Evolutionary conservation across 2,329 filamentous ascomycete genomes (phyloP).

Genomic region (Penicillium sp.): DNA sequence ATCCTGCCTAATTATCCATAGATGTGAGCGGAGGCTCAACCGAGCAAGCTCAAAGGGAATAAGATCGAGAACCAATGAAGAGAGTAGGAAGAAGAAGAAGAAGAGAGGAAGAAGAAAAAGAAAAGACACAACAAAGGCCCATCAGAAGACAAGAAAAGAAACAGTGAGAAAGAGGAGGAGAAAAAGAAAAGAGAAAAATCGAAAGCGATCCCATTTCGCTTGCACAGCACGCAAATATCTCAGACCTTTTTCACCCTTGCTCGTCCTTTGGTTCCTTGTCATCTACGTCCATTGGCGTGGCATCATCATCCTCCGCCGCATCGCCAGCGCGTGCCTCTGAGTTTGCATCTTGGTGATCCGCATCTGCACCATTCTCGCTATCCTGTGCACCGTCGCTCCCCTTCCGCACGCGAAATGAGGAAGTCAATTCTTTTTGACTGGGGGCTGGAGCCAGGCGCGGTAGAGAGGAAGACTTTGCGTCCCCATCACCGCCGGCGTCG

Average conservation of each 20-base stretch:
- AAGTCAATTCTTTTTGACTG: constrained; percentile 34
- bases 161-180: not conserved
- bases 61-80: too few species aligned
- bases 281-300: constrained; percentile 37
- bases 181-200: not conserved
- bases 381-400: constrained; percentile 26
- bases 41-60: too few species aligned
- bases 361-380: constrained; percentile 18
- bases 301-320: constrained; percentile 17
- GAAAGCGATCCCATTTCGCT: not conserved
- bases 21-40: too few species aligned
- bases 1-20: too few species aligned
- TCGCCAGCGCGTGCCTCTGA: constrained; percentile 11
- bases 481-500: constrained; percentile 16
- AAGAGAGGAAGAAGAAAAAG: too few species aligned
- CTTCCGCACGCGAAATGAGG: constrained; percentile 32
- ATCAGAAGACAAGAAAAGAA: too few species aligned
- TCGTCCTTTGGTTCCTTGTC: constrained; percentile 31
- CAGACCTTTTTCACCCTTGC: constrained; percentile 1
- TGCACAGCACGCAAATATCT: not conserved
- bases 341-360: constrained; percentile 9
- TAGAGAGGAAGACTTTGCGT: constrained; percentile 19
- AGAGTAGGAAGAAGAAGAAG: too few species aligned
- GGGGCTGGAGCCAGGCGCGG: constrained; percentile 32
- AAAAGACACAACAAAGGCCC: too few species aligned